These are phyloP conservation scores for Globisporangium paddicum DNA, from an alignment of 352 stramenopile species.

Conservation along the genomic window DNA sequence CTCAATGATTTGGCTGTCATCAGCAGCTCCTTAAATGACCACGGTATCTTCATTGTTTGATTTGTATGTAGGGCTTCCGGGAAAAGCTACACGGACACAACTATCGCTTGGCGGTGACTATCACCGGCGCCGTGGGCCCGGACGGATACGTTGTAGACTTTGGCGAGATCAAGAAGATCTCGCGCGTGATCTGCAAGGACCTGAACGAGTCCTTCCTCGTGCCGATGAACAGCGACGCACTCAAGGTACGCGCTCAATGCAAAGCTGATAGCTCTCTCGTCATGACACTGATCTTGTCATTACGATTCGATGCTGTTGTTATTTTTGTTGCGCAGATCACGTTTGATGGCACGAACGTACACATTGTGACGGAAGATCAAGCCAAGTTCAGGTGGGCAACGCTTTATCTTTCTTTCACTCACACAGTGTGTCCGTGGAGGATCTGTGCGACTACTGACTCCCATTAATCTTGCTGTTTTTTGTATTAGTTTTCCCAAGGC, in stretches of 20 bases:
- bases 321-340: slow-evolving; percentile 48
- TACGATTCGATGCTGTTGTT: too few relatives aligned
- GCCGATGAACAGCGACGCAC: slow-evolving; percentile 92
- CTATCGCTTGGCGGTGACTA: slow-evolving; percentile 93
- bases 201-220: slow-evolving; percentile 98
- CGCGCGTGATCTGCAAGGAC: slow-evolving; percentile 92
- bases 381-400: slow-evolving; percentile 81
- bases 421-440: too few relatives aligned
- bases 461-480: neutral
- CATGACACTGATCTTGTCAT: neutral
- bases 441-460: too few relatives aligned
- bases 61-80: slow-evolving; percentile 84
- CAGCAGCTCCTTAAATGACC: neutral
- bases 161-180: slow-evolving; percentile 96
- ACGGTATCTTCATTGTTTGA: neutral
- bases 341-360: slow-evolving; percentile 83
- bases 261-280: neutral
- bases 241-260: slow-evolving; percentile 50
- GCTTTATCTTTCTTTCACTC: neutral
- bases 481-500: slow-evolving; percentile 85
- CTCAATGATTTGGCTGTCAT: slow-evolving; percentile 2
- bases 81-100: slow-evolving; percentile 98
- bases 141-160: slow-evolving; percentile 98
- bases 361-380: slow-evolving; percentile 93
- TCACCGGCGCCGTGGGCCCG: slow-evolving; percentile 75